Percentiles rank a stretch among this genome's conserved stretches.
These are phyloP conservation scores for Stemphylium lycopersici DNA, from an alignment of 2,329 filamentous ascomycete species.

Conservation along the genomic window DNA sequence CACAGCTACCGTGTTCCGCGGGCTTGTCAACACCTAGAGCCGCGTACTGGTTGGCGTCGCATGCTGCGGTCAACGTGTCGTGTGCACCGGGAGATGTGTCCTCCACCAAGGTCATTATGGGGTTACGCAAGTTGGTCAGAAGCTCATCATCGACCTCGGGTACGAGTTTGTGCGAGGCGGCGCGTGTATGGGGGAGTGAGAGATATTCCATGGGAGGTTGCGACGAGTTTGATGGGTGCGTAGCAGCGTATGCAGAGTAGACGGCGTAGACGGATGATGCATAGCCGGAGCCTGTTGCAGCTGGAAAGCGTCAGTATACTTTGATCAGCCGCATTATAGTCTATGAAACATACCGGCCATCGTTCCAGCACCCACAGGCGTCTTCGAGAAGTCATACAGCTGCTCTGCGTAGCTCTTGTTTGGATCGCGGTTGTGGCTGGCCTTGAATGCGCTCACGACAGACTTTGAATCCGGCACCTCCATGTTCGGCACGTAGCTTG, in stretches of 20 bases:
- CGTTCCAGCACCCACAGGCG: constrained; percentile 57
- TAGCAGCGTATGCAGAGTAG: constrained; percentile 55
- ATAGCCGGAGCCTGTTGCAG: constrained; percentile 55
- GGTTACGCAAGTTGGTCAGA: constrained; percentile 54
- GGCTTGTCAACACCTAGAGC: constrained; percentile 52
- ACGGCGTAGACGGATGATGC: constrained; percentile 56
- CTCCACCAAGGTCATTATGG: constrained; percentile 55
- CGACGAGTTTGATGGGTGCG: constrained; percentile 37
- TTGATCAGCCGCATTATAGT: not conserved
- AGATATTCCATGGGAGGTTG: constrained; percentile 55
- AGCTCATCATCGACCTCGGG: constrained; percentile 52
- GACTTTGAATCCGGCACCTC: constrained; percentile 47
- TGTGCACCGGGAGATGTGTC: constrained; percentile 53
- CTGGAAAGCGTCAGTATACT: constrained; percentile 27
- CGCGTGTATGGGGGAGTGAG: constrained; percentile 54
- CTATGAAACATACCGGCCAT: constrained; percentile 44
- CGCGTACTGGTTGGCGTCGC: constrained; percentile 53
- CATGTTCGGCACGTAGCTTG: constrained; percentile 53
- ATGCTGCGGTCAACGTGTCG: constrained; percentile 56
- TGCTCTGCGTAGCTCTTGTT: constrained; percentile 58
- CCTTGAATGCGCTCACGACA: constrained; percentile 54
- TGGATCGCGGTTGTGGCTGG: constrained; percentile 53
- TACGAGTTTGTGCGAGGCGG: constrained; percentile 50
- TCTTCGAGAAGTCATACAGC: constrained; percentile 58
- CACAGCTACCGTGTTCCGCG: constrained; percentile 55